Base-by-base conservation (phyloP, 2,329 filamentous ascomycete genomes). In the Penicillium crustosum region DNA sequence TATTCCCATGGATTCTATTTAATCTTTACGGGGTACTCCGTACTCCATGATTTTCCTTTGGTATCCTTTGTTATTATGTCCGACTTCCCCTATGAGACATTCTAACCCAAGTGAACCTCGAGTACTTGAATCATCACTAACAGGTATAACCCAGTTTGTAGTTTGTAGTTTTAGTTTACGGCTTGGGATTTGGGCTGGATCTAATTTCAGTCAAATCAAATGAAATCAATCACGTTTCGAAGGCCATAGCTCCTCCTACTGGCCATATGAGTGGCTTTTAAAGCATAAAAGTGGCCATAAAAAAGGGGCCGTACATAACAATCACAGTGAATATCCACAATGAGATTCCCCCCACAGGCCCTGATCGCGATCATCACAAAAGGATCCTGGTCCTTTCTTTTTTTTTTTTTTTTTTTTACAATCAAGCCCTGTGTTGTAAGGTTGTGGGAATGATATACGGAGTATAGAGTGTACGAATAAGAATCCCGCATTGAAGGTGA, bases 201-300 rank as follows among this genome's bases (percentile, higher is more conserved):
- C 10, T 25, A 36, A 53, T 45, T 45, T 47, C 13, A 21, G 50
- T 53, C 21, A 19, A 31, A 53, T 36, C 29, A 53, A 52, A 44
- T 52, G 39, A 52, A 52, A 53, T 45, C 41, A 21, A 47, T 53
- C 50, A 53, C 50, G 50, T 53, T 47, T n/a, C n/a, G 31, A 47
- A 47, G 58, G 58, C 35, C 49, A 49, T 58, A 58, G 58, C 57
- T 58, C 53, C 57, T 51, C 23, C 29, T 25, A 15, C 39, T 41
- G 15, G 38, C 21, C 7, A 60, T 49, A 12, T 56, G 49, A 39
- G 50, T 52, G 45, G 51, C 10, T 27, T 25, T 27, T 38, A 15
- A 23, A 27, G 49, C 19, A 42, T 27, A 38, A n/a, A 27, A 49
- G 44, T 47, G 44, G 53, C 35, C 47, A 55, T 38, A 38, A 53